These are phyloP conservation scores for Omphalea diandra DNA, from an alignment of 441 rosid species.

Conservation along the genomic window DNA sequence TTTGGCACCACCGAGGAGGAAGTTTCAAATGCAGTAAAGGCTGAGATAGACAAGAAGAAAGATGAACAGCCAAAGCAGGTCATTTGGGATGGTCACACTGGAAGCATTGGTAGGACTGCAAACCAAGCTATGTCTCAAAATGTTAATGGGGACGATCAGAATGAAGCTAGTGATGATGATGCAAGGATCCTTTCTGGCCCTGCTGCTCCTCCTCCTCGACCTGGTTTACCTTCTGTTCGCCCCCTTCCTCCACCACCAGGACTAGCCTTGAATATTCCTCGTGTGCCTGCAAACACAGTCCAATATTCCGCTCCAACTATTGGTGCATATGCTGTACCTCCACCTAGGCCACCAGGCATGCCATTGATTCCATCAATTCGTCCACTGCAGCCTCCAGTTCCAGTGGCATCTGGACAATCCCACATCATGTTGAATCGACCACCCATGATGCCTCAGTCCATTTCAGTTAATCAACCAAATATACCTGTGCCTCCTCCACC, in stretches of 20 bases:
- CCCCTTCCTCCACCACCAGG: conserved; percentile 97
- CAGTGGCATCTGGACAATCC: conserved; percentile 63
- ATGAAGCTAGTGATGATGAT: conserved; percentile 40
- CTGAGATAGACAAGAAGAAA: conserved; percentile 98
- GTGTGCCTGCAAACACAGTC: conserved; percentile 57
- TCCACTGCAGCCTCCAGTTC: conserved; percentile 68
- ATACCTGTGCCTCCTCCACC: conserved; percentile 79
- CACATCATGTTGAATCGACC: conserved; percentile 64
- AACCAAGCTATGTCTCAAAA: conserved; percentile 91
- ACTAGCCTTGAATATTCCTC: conserved; percentile 85
- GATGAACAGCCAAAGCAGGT: conserved; percentile 99
- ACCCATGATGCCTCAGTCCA: conserved; percentile 48
- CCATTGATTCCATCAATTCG: conserved; percentile 60
- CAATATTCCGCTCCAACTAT: conserved; percentile 52
- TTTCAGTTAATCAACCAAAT: conserved; percentile 42
- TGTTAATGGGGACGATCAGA: conserved; percentile 68
- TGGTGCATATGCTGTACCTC: conserved; percentile 45
- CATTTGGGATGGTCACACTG: conserved; percentile 98
- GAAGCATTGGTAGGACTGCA: conserved; percentile 98
- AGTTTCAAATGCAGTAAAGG: conserved; percentile 98
- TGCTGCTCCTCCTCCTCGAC: conserved; percentile 93
- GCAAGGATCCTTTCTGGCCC: conserved; percentile 79
- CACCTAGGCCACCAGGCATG: conserved; percentile 67
- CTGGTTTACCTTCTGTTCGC: conserved; percentile 62
- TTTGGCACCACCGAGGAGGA: conserved; percentile 99